phyloP scores from a whole-genome alignment of 1,284 basidiomycete species.

The Flammula alnicola region DNA sequence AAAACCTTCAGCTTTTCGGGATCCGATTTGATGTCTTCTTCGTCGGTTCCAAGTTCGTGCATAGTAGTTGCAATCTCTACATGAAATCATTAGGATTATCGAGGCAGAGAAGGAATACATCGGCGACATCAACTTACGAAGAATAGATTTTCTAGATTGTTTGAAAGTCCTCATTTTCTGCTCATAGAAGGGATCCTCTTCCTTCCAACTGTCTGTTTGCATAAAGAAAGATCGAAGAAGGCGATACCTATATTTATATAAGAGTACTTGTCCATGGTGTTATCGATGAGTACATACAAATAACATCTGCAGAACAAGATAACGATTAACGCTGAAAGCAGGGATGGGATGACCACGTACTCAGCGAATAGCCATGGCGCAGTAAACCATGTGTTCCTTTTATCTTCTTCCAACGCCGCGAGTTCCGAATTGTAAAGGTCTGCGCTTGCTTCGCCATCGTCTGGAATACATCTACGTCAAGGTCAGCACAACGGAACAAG shows the following conservation, averaged over 20 bases:
- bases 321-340: slow-evolving; percentile 1
- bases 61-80: slow-evolving; percentile 73
- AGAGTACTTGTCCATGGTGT: neutral
- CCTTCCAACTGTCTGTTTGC: slow-evolving; percentile 72
- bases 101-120: neutral
- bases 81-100: slow-evolving; percentile 5
- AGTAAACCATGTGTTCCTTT: slow-evolving; percentile 85
- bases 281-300: slow-evolving; percentile 45
- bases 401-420: slow-evolving; percentile 47
- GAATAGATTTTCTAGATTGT: slow-evolving; percentile 79
- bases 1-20: slow-evolving; percentile 62
- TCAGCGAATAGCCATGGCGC: slow-evolving; percentile 95
- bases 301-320: slow-evolving; percentile 54
- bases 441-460: slow-evolving; percentile 74
- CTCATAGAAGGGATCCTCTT: slow-evolving; percentile 84
- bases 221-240: slow-evolving; percentile 80
- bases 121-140: slow-evolving; percentile 51
- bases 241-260: slow-evolving; percentile 81
- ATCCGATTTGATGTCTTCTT: slow-evolving; percentile 48
- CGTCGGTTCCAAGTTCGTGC: slow-evolving; percentile 62
- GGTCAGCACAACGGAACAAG: slow-evolving; percentile 3
- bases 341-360: slow-evolving; percentile 45
- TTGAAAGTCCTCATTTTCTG: slow-evolving; percentile 88
- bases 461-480: slow-evolving; percentile 59
- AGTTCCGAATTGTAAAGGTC: slow-evolving; percentile 80